Conservation (phyloP, 768 basidiomycete genomes). For the Termitomyces sp. region DNA sequence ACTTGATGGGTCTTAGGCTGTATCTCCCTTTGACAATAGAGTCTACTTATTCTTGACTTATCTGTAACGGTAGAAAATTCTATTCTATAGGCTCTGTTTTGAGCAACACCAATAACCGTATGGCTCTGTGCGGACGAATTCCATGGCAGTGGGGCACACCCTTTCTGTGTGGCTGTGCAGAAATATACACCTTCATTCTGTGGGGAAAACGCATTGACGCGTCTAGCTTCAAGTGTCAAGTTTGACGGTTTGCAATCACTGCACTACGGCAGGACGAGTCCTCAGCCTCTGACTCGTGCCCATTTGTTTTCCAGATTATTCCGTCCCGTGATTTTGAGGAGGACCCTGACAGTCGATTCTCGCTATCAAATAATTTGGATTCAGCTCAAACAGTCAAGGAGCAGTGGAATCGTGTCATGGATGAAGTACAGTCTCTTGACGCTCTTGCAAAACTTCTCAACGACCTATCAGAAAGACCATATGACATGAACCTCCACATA, state of each 20-base stretch:
- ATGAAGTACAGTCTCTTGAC: constrained; percentile 56
- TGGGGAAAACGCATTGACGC: not conserved
- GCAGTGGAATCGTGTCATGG: constrained; percentile 28
- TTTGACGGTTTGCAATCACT: not conserved
- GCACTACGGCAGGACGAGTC: not conserved
- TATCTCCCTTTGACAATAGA: too few species aligned
- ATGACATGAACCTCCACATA: constrained; percentile 56
- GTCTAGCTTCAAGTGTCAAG: not conserved
- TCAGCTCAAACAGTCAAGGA: not conserved
- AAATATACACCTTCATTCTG: too few species aligned
- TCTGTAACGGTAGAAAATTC: too few species aligned
- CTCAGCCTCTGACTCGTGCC: not conserved
- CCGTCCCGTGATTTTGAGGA: constrained; percentile 14
- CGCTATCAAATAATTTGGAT: not conserved
- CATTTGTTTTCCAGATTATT: constrained; percentile 23
- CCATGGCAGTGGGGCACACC: too few species aligned
- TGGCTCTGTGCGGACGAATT: too few species aligned
- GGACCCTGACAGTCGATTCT: not conserved
- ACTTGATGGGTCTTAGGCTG: not conserved
- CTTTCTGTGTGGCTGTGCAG: too few species aligned
- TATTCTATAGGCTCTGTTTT: too few species aligned
- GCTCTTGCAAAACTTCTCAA: constrained; percentile 56
- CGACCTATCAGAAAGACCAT: constrained; percentile 51
- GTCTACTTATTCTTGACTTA: too few species aligned
- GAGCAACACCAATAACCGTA: too few species aligned